Percentiles rank a stretch among this genome's conserved stretches.
Conservation (phyloP, 176 grass and related monocot genomes). For the Pharus latifolius region DNA sequence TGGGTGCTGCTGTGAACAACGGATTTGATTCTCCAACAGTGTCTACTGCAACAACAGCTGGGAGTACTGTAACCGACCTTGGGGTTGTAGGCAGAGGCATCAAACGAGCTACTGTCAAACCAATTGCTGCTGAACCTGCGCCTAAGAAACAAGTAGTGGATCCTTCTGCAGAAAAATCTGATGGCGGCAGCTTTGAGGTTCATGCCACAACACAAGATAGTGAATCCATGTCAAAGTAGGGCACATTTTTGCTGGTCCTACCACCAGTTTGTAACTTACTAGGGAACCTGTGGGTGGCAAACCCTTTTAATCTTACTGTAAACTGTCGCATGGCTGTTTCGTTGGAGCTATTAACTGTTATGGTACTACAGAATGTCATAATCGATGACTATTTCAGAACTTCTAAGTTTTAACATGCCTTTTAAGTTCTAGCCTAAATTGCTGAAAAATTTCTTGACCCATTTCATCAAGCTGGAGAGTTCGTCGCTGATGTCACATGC, state of each 20-base stretch:
- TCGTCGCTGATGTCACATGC: constrained; percentile 6
- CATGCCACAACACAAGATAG: neutral
- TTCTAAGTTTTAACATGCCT: neutral
- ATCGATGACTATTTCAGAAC: neutral
- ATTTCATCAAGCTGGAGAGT: neutral
- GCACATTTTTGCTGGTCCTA: neutral
- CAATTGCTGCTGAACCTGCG: constrained; percentile 25
- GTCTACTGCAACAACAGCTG: constrained; percentile 53
- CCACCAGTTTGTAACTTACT: neutral
- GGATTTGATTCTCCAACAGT: constrained; percentile 69
- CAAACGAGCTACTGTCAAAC: constrained; percentile 62
- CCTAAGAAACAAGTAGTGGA: constrained; percentile 28
- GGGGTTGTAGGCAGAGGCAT: constrained; percentile 91
- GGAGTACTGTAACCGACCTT: constrained; percentile 67
- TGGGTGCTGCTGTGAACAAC: constrained; percentile 44
- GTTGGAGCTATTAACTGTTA: neutral
- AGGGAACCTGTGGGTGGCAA: neutral
- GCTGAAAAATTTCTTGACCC: neutral
- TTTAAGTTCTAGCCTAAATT: constrained; percentile 12
- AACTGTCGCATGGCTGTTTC: neutral
- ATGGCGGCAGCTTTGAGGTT: constrained; percentile 20
- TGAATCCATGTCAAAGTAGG: constrained; percentile 29
- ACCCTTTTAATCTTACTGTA: neutral
- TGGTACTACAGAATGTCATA: neutral
- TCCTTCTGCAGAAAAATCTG: constrained; percentile 25